These are phyloP conservation scores for Simplicillium aogashimaense DNA, from an alignment of 2,329 filamentous ascomycete species.

Conservation along the genomic window DNA sequence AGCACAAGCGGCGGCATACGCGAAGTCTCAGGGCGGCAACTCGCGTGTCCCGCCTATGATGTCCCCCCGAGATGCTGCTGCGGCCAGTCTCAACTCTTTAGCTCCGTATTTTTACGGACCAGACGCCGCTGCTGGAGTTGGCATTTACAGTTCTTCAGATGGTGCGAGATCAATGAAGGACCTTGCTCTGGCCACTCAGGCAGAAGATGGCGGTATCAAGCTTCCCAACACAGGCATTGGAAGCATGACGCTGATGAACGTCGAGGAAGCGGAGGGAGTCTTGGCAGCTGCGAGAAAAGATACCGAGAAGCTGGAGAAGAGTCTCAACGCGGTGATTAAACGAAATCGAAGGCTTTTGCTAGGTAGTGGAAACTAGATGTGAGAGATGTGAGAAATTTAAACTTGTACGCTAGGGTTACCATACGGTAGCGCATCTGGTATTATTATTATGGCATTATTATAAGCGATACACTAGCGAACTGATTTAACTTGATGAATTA, in stretches of 20 bases:
- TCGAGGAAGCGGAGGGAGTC: conserved; percentile 53
- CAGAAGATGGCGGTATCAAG: conserved; percentile 19
- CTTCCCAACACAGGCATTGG: conserved; percentile 18
- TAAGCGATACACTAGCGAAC: too few relatives aligned
- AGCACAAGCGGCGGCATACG: conserved; percentile 31
- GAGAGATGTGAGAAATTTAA: not conserved
- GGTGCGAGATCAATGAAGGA: conserved; percentile 23
- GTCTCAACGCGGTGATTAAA: conserved; percentile 47
- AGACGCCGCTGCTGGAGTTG: conserved; percentile 31
- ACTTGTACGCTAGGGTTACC: not conserved
- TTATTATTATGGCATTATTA: too few relatives aligned
- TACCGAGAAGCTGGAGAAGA: conserved; percentile 53
- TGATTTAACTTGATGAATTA: too few relatives aligned
- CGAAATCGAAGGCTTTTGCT: conserved; percentile 47
- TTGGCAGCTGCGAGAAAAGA: conserved; percentile 44
- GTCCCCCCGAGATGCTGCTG: conserved; percentile 32
- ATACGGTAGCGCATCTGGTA: not conserved
- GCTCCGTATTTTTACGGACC: conserved; percentile 47
- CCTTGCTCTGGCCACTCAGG: conserved; percentile 18
- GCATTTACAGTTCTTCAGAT: conserved; percentile 29
- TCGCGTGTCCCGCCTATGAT: conserved; percentile 9
- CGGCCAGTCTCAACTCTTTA: conserved; percentile 42
- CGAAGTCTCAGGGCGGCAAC: conserved; percentile 19
- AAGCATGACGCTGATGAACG: conserved; percentile 46
- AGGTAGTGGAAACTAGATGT: conserved; percentile 16